phyloP scores from a whole-genome alignment of 441 rosid species.

The Biscutella auriculata region DNA sequence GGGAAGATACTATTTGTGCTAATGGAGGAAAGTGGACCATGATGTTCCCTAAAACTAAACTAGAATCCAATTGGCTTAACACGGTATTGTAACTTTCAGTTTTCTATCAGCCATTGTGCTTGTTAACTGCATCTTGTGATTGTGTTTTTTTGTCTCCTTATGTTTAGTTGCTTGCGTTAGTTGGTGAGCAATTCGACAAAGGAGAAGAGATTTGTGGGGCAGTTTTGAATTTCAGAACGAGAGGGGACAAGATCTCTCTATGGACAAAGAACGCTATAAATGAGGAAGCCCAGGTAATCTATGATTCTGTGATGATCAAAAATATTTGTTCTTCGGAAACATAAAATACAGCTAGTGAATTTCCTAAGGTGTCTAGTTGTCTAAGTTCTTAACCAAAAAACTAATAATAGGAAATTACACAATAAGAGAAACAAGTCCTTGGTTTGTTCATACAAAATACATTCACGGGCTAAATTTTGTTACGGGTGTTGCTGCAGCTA shows the following conservation, averaged over 20 bases:
- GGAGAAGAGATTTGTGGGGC: conserved; percentile 87
- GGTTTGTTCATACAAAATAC: not conserved
- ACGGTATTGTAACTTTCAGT: conserved; percentile 32
- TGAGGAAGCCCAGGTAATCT: conserved; percentile 64
- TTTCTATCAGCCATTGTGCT: not conserved
- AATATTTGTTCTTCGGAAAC: not conserved
- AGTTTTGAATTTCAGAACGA: conserved; percentile 57
- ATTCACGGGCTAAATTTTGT: not conserved
- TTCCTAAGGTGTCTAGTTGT: not conserved
- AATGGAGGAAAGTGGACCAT: conserved; percentile 90
- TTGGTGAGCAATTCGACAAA: conserved; percentile 76
- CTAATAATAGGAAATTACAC: not conserved
- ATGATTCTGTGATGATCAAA: not conserved
- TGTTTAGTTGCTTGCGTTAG: conserved; percentile 69
- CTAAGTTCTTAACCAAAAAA: not conserved
- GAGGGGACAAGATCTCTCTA: conserved; percentile 55
- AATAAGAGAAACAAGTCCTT: not conserved
- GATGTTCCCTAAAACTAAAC: conserved; percentile 32
- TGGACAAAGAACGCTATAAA: conserved; percentile 90
- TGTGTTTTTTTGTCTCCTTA: not conserved
- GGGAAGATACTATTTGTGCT: conserved; percentile 93
- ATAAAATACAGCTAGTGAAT: not conserved
- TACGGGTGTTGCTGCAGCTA: conserved; percentile 27
- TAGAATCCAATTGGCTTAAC: conserved; percentile 63
- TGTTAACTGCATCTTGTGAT: not conserved